Conservation (phyloP, 805 yeast genomes). For the Lipomyces yamanashiensis region DNA sequence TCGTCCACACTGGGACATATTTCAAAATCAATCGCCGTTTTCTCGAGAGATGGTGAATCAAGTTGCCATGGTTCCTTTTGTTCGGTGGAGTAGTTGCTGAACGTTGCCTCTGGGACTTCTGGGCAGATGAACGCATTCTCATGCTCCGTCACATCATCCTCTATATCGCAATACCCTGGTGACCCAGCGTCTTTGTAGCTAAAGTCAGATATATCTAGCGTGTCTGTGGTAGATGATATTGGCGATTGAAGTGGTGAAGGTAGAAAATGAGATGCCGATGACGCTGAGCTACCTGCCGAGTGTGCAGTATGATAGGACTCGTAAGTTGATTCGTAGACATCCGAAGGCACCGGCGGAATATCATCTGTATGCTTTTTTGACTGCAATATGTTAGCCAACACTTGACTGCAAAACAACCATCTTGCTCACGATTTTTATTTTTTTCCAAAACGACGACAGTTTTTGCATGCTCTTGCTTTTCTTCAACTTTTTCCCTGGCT, state of each 20-base stretch:
- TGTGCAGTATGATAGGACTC: neutral
- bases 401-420: neutral
- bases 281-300: neutral
- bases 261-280: neutral
- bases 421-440: neutral
- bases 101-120: too few species aligned
- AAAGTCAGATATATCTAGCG: neutral
- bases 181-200: neutral
- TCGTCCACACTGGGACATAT: conserved; percentile 1
- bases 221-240: neutral
- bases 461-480: conserved; percentile 1
- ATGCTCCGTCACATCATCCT: neutral
- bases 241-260: neutral
- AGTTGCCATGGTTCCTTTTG: neutral
- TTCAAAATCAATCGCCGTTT: neutral
- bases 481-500: neutral
- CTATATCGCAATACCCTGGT: neutral
- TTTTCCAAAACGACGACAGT: neutral
- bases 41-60: neutral
- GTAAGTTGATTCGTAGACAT: neutral
- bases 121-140: neutral
- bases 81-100: neutral
- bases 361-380: neutral
- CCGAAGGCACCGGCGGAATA: neutral
- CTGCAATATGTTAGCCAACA: neutral